Percentiles rank a stretch among this genome's conserved stretches.
Conservation (phyloP, 176 grass and related monocot genomes). For the Bolboschoenus planiculmis region DNA sequence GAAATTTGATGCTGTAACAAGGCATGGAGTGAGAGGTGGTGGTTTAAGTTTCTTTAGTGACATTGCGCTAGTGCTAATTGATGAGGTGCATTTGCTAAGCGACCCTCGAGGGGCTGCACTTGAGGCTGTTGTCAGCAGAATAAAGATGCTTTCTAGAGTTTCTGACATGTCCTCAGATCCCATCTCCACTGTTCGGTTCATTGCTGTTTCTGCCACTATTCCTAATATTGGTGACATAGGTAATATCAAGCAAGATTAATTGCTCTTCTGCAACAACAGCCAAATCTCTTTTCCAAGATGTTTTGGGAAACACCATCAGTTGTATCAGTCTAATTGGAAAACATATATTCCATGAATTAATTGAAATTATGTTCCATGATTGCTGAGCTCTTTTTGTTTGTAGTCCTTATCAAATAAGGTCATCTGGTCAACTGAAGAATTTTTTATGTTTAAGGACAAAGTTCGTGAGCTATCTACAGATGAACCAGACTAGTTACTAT, state of each 20-base stretch:
- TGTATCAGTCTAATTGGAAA: neutral
- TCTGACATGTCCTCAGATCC: constrained; percentile 50
- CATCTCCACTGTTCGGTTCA: constrained; percentile 65
- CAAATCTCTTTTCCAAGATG: neutral
- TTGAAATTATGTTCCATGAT: neutral
- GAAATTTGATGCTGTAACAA: constrained; percentile 92
- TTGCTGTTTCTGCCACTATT: constrained; percentile 92
- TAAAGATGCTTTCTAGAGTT: constrained; percentile 85
- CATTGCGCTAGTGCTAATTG: constrained; percentile 80
- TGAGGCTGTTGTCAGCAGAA: constrained; percentile 84
- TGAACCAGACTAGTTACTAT: neutral
- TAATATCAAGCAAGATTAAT: constrained; percentile 22
- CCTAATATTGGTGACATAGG: constrained; percentile 87
- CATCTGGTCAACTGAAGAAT: neutral
- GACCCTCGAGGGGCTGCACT: constrained; percentile 86
- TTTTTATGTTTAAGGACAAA: neutral
- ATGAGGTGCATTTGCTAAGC: constrained; percentile 93
- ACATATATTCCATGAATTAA: neutral
- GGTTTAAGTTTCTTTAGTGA: constrained; percentile 88
- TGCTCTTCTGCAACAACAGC: neutral
- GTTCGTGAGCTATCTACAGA: neutral
- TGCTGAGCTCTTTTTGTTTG: neutral
- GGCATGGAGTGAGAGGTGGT: constrained; percentile 66
- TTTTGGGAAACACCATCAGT: neutral
- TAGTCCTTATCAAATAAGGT: neutral